Evolutionary conservation across 1,139 yeast genomes (phyloP).

Genomic region (Scheffersomyces insectosa): DNA sequence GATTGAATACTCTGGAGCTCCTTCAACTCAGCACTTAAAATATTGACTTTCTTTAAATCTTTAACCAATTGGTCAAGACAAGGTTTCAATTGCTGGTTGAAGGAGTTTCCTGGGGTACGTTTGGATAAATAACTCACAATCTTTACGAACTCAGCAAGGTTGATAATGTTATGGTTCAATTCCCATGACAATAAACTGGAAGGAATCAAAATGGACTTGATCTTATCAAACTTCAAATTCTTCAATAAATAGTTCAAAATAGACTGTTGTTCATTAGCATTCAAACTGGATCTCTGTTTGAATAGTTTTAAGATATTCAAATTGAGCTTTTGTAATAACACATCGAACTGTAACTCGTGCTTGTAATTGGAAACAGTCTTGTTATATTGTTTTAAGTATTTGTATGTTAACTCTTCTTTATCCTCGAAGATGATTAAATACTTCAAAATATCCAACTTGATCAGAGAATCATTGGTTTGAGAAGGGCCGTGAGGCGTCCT

Average conservation of each 20-base stretch:
- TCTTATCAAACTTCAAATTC: slow-evolving; percentile 29
- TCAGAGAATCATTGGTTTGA: neutral
- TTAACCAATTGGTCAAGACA: slow-evolving; percentile 7
- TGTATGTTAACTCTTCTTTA: slow-evolving; percentile 4
- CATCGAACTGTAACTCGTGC: slow-evolving; percentile 4
- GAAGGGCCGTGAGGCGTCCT: neutral
- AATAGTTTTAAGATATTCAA: slow-evolving; percentile 26
- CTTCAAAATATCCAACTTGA: slow-evolving; percentile 10
- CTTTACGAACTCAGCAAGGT: slow-evolving; percentile 28
- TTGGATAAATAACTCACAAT: slow-evolving; percentile 11
- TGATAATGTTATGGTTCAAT: slow-evolving; percentile 22
- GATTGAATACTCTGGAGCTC: slow-evolving; percentile 3
- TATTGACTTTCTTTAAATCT: slow-evolving; percentile 8
- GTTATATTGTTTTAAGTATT: slow-evolving; percentile 8
- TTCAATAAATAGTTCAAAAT: slow-evolving; percentile 29
- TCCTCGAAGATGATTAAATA: slow-evolving; percentile 12
- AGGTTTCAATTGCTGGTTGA: slow-evolving; percentile 2
- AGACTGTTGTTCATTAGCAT: slow-evolving; percentile 25
- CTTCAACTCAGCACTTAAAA: slow-evolving; percentile 2
- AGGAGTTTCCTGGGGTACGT: neutral
- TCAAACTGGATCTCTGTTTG: slow-evolving; percentile 14
- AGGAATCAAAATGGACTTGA: slow-evolving; percentile 15
- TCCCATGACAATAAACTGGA: slow-evolving; percentile 19
- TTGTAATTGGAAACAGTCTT: slow-evolving; percentile 7
- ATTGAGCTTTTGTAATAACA: slow-evolving; percentile 10